Base-by-base conservation (phyloP, 1,139 yeast species). In the Geotrichum siamense region DNA sequence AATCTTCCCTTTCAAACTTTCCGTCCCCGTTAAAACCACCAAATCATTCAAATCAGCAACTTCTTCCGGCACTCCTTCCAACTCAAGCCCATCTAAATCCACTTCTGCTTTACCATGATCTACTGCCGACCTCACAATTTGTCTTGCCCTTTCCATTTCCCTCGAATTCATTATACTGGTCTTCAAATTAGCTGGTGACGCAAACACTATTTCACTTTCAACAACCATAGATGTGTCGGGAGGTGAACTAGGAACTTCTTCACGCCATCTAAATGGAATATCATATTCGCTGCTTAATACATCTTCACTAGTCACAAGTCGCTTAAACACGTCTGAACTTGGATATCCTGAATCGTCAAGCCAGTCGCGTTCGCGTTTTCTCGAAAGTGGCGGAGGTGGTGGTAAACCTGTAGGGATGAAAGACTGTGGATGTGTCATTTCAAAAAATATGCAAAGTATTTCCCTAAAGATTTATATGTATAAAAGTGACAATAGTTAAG, bases 21-120 rank as follows among this genome's bases (percentile, higher is more conserved):
- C 49, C 16, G 45, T 49, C 10, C 44, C 48, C 17, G 37, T 50
- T 30, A 47, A 43, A 17, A 38, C 36, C 15, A 41, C 46, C 22
- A 38, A 42, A 29, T 43, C 41, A 22, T 41, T 37, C 20, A 44
- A 21, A 20, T 44, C 48, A 2, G 23, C 32, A 16, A 41, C 38
- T 29, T 46, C 50, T 9, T 31, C 71, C 0, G 86, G 84, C 2
- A 79, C 59, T 3, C 65, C 62, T 5, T 57, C 60, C 36, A 78
- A 57, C 0, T 65, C 67, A 53, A 72, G 54, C 15, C 64, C 58
- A 41, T 75, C 78, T 29, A 78, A 55, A 41, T 67, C 62, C 3
- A 78, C 60, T 21, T 56, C 60, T 1, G 67, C 53, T 15, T 47
- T 45, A 3, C 68, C 68, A 8, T 64, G 63, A 43, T 67, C 71